phyloP scores from a whole-genome alignment of 805 yeast genomes.

The Cyberlindnera misumaiensis region DNA sequence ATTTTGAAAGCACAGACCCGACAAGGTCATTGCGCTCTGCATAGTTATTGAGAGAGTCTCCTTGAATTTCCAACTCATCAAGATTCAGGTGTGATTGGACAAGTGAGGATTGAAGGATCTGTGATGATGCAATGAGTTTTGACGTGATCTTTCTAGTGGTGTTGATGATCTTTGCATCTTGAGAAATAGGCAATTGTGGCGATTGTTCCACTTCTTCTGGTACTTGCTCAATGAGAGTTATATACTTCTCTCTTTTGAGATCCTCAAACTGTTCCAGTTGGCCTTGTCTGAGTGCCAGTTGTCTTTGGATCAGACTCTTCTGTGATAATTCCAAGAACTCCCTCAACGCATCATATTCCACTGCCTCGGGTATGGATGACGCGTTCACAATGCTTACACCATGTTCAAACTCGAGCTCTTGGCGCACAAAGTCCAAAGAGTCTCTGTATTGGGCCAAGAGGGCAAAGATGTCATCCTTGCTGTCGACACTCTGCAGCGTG shows the following conservation, averaged over 20 bases:
- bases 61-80: conserved; percentile 21
- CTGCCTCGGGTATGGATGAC: neutral
- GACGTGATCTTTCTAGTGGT: conserved; percentile 23
- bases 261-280: conserved; percentile 4
- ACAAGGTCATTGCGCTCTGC: conserved; percentile 16
- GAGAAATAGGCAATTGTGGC: neutral
- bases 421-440: conserved; percentile 6
- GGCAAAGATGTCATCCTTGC: conserved; percentile 12
- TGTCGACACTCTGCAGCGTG: conserved; percentile 7
- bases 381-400: conserved; percentile 2
- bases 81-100: conserved; percentile 21
- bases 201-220: neutral
- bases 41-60: conserved; percentile 13
- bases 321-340: conserved; percentile 16
- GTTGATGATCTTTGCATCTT: conserved; percentile 18
- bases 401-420: conserved; percentile 15
- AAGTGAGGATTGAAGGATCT: conserved; percentile 20
- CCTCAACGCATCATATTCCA: conserved; percentile 6
- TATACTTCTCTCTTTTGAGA: conserved; percentile 4
- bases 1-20: conserved; percentile 15
- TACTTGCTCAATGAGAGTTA: neutral
- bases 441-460: conserved; percentile 14
- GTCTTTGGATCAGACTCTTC: conserved; percentile 13
- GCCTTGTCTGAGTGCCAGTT: conserved; percentile 8
- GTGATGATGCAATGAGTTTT: conserved; percentile 18